These are phyloP conservation scores for Nemophila menziesii DNA, from an alignment of 257 asterid species.

Conservation along the genomic window DNA sequence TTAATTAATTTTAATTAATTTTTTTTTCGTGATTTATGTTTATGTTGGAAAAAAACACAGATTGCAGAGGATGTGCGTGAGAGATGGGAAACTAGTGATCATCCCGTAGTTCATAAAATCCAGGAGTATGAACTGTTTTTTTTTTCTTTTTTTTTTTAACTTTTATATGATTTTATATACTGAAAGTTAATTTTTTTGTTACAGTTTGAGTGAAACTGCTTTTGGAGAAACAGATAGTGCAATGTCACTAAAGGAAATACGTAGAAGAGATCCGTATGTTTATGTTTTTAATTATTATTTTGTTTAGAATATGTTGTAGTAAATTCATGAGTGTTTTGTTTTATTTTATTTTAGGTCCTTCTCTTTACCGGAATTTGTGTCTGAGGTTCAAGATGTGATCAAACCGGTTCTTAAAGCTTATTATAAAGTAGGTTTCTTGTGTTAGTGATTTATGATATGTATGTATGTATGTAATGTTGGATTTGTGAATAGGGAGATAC, in stretches of 20 bases:
- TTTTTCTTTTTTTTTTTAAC: slow-evolving; percentile 4
- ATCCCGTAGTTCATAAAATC: slow-evolving; percentile 86
- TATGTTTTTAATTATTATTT: background rate
- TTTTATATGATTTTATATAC: slow-evolving; percentile 4
- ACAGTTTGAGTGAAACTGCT: slow-evolving; percentile 80
- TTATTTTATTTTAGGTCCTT: slow-evolving; percentile 42
- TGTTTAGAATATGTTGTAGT: slow-evolving; percentile 1
- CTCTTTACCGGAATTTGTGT: slow-evolving; percentile 86
- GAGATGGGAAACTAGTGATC: slow-evolving; percentile 96
- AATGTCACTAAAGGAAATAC: slow-evolving; percentile 88
- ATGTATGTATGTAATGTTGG: slow-evolving; percentile 1
- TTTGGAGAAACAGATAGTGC: slow-evolving; percentile 94
- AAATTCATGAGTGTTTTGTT: background rate
- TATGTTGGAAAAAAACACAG: slow-evolving; percentile 27
- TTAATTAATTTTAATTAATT: slow-evolving; percentile 1
- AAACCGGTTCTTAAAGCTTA: slow-evolving; percentile 85
- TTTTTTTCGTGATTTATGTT: background rate
- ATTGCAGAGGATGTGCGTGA: slow-evolving; percentile 87
- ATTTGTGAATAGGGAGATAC: slow-evolving; percentile 44
- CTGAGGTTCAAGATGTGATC: slow-evolving; percentile 90
- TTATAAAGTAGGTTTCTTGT: slow-evolving; percentile 46
- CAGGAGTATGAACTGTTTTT: slow-evolving; percentile 65
- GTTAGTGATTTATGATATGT: slow-evolving; percentile 2
- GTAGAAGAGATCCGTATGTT: slow-evolving; percentile 79
- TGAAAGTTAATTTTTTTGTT: slow-evolving; percentile 10